phyloP scores from a whole-genome alignment of 768 basidiomycete genomes.

The Tricholoma sp. region DNA sequence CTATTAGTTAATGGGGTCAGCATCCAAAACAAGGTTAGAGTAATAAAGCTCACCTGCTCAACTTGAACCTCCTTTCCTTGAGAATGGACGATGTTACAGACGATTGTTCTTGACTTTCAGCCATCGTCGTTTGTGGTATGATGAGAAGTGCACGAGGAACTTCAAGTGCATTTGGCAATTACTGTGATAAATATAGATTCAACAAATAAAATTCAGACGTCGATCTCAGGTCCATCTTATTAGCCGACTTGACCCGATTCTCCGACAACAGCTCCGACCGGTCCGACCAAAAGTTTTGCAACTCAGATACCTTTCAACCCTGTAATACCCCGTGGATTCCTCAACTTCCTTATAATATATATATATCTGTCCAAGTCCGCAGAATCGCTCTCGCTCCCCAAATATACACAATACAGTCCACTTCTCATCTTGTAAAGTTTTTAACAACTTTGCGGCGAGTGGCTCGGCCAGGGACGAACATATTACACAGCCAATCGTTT shows the following conservation, averaged over 20 bases:
- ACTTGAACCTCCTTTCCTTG: constrained; percentile 82
- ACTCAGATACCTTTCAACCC: too few species aligned
- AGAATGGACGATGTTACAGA: constrained; percentile 44
- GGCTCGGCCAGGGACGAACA: not conserved
- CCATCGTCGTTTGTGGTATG: constrained; percentile 43
- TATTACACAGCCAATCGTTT: not conserved
- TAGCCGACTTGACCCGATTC: constrained; percentile 3
- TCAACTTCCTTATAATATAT: too few species aligned
- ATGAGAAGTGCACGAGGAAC: constrained; percentile 24
- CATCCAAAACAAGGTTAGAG: too few species aligned
- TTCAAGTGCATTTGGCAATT: constrained; percentile 19
- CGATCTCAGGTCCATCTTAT: not conserved
- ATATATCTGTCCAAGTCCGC: not conserved
- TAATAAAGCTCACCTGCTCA: constrained; percentile 61
- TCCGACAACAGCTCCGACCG: not conserved
- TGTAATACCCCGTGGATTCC: too few species aligned
- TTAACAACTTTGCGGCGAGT: too few species aligned
- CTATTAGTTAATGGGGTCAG: constrained; percentile 30
- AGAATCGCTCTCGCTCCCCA: not conserved
- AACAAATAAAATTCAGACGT: not conserved
- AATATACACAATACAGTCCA: too few species aligned
- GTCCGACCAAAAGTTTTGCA: too few species aligned
- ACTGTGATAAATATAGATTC: constrained; percentile 19
- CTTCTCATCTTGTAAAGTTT: too few species aligned
- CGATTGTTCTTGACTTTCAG: constrained; percentile 39